A percentile compares a stretch with the other conserved stretches of the same genome.
Evolutionary conservation across 352 stramenopile species (phyloP).

Genomic region (Globisporangium cystogenes): DNA sequence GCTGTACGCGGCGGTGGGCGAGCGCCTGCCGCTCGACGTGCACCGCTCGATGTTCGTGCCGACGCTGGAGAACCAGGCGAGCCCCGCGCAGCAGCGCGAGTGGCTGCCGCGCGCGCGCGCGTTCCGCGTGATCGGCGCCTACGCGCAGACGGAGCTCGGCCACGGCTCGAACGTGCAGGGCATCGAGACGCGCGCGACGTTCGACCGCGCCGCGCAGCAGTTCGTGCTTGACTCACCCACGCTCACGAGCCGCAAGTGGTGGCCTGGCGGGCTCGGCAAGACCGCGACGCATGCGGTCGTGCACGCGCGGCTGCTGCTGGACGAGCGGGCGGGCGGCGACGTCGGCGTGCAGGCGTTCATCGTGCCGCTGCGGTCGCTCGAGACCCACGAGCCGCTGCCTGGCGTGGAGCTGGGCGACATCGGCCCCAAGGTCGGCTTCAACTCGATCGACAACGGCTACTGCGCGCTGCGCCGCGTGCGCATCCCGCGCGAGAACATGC

Average conservation of each 20-base stretch:
- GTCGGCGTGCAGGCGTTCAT: constrained; percentile 93
- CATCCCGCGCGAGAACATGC: constrained; percentile 71
- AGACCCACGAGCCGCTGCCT: constrained; percentile 56
- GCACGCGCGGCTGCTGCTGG: constrained; percentile 76
- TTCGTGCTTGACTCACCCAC: constrained; percentile 91
- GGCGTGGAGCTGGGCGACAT: constrained; percentile 91
- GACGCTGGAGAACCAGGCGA: constrained; percentile 66
- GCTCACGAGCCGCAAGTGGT: constrained; percentile 94
- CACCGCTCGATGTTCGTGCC: constrained; percentile 61
- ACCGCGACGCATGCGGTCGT: constrained; percentile 91
- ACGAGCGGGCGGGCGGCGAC: too few species aligned
- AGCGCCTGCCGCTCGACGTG: constrained; percentile 41
- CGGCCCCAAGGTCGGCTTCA: constrained; percentile 90
- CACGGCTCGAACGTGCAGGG: constrained; percentile 91
- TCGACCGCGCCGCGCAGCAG: constrained; percentile 83
- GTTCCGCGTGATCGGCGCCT: constrained; percentile 78
- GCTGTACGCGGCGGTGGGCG: constrained; percentile 35
- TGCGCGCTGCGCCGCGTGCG: constrained; percentile 77
- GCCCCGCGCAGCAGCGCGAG: constrained; percentile 43
- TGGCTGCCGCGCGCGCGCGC: constrained; percentile 46
- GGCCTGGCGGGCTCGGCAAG: constrained; percentile 81
- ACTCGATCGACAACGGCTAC: constrained; percentile 92
- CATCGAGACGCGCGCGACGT: constrained; percentile 91
- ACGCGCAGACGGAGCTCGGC: constrained; percentile 95
- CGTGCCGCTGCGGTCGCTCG: constrained; percentile 66